Conservation (phyloP, 2,329 filamentous ascomycete species). For the Cryoendolithus antarcticus region DNA sequence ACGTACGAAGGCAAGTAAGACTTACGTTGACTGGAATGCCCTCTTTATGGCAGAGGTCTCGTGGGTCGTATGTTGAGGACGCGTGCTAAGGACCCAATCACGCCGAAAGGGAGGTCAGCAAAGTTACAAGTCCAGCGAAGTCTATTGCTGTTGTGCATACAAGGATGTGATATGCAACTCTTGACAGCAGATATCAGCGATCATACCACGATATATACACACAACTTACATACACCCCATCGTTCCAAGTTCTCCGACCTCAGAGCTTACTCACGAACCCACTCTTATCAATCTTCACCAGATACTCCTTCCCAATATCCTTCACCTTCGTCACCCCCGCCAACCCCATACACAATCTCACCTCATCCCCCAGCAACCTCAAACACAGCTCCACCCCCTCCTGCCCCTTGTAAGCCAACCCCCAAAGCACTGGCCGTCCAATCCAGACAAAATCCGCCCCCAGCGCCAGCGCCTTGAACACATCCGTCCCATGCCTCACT, state of each 20-base stretch:
- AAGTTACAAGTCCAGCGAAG: too few relatives aligned
- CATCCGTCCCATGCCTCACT: slow-evolving; percentile 40
- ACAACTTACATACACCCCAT: too few relatives aligned
- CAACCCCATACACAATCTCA: slow-evolving; percentile 29
- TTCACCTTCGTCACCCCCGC: slow-evolving; percentile 25
- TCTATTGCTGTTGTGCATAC: too few relatives aligned
- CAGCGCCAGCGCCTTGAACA: slow-evolving; percentile 42
- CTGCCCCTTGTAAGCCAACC: slow-evolving; percentile 28
- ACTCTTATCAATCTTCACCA: slow-evolving; percentile 25
- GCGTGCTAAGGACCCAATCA: too few relatives aligned
- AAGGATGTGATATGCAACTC: too few relatives aligned
- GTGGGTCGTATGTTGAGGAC: too few relatives aligned
- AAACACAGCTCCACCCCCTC: slow-evolving; percentile 31
- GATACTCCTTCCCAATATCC: slow-evolving; percentile 28
- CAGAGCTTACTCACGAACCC: slow-evolving; percentile 18
- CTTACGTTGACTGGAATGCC: too few relatives aligned
- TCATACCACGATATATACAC: too few relatives aligned
- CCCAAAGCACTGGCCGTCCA: slow-evolving; percentile 37
- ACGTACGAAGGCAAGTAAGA: too few relatives aligned
- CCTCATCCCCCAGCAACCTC: slow-evolving; percentile 28
- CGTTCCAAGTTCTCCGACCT: neutral
- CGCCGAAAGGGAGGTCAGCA: too few relatives aligned
- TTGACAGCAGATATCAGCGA: too few relatives aligned
- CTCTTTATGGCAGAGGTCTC: too few relatives aligned
- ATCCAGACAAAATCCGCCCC: slow-evolving; percentile 34